A percentile compares a stretch with the other conserved stretches of the same genome.
Evolutionary conservation across 176 grass and related monocot genomes (phyloP).

Genomic region (Themeda triandra): DNA sequence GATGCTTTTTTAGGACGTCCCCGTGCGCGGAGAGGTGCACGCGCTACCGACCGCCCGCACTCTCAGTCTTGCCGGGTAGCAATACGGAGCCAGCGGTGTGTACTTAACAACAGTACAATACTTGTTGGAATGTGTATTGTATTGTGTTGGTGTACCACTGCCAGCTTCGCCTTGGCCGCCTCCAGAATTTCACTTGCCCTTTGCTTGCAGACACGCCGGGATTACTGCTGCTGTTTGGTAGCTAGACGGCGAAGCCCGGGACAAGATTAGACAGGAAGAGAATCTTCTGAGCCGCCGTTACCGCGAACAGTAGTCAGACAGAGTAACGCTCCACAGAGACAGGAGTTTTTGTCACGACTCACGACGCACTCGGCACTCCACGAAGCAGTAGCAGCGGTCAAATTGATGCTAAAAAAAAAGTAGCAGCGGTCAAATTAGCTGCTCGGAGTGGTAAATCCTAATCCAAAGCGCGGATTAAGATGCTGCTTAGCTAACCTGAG

Average conservation of each 20-base stretch:
- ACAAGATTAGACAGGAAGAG: not conserved
- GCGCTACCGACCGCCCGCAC: conserved; percentile 32
- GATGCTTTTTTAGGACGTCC: conserved; percentile 28
- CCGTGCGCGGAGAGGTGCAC: conserved; percentile 6
- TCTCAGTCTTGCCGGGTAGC: not conserved
- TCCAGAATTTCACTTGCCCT: not conserved
- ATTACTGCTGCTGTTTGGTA: not conserved
- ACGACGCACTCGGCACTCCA: too few species aligned
- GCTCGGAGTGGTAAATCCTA: not conserved
- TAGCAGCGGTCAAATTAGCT: not conserved
- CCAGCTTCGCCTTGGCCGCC: not conserved
- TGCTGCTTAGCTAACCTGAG: not conserved
- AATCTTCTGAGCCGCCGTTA: conserved; percentile 1
- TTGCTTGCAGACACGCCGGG: too few species aligned
- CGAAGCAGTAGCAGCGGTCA: not conserved
- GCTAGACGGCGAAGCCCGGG: not conserved
- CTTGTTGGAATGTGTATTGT: too few species aligned
- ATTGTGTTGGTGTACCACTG: too few species aligned
- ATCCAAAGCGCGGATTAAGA: conserved; percentile 3
- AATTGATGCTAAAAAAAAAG: too few species aligned
- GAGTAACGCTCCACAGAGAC: not conserved
- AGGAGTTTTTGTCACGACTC: not conserved
- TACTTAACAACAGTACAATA: too few species aligned
- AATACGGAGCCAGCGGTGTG: too few species aligned
- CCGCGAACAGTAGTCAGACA: not conserved